Percentiles rank a stretch among this genome's conserved stretches.
These are phyloP conservation scores for Daldinia grandis DNA, from an alignment of 495 filamentous ascomycete species.

Conservation along the genomic window DNA sequence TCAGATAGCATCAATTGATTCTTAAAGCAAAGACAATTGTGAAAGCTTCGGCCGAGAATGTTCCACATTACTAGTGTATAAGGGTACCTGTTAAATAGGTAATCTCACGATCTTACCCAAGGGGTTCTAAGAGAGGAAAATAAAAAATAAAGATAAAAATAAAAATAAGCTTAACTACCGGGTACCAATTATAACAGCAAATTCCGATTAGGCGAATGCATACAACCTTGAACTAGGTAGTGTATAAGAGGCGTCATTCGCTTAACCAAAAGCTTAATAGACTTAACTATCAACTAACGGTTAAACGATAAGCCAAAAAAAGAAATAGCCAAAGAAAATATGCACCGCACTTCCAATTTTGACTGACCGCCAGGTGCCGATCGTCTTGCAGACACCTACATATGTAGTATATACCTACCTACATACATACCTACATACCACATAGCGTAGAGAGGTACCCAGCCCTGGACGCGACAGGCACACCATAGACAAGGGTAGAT, in stretches of 20 bases:
- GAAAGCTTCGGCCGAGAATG: background rate
- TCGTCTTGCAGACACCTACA: background rate
- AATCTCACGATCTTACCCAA: background rate
- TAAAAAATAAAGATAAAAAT: background rate
- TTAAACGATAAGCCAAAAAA: background rate
- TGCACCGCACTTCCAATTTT: background rate
- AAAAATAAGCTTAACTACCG: background rate
- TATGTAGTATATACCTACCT: too few species aligned
- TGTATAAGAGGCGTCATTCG: background rate
- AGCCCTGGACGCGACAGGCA: background rate
- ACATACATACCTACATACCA: too few species aligned
- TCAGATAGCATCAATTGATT: background rate
- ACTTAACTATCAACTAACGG: background rate
- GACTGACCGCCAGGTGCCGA: slow-evolving; percentile 1
- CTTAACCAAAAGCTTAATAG: background rate
- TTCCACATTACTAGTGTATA: too few species aligned
- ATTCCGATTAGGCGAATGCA: background rate
- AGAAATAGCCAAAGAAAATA: background rate
- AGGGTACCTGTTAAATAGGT: background rate
- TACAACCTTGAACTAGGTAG: background rate
- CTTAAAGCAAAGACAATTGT: background rate
- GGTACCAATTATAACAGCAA: background rate
- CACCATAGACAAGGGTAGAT: slow-evolving; percentile 9
- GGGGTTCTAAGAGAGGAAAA: too few species aligned
- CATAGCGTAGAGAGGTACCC: background rate